phyloP scores from a whole-genome alignment of 176 grass and related monocot species.

The Oryza nivara region DNA sequence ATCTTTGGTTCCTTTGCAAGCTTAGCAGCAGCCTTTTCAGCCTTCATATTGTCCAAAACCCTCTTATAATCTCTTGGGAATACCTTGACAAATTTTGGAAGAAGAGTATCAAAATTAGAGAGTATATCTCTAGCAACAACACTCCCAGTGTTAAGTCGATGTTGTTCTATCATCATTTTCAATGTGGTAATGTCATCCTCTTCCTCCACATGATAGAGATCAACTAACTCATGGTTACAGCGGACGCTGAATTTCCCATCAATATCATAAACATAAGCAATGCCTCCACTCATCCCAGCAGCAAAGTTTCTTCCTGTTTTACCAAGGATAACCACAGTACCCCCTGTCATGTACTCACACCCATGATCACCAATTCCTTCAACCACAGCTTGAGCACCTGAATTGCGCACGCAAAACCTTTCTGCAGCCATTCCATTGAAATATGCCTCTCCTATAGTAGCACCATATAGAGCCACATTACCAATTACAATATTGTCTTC shows the following conservation, averaged over 20 bases:
- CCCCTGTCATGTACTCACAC: conserved; percentile 99
- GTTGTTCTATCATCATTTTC: conserved; percentile 99
- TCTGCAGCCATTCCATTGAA: conserved; percentile 99
- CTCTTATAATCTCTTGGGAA: conserved; percentile 93
- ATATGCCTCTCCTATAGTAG: conserved; percentile 92
- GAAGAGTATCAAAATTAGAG: conserved; percentile 70
- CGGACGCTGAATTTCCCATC: conserved; percentile 75
- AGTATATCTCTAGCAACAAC: conserved; percentile 73
- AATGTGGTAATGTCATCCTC: conserved; percentile 82
- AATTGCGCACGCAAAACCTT: conserved; percentile 97
- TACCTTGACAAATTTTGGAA: conserved; percentile 93
- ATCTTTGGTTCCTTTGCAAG: conserved; percentile 56
- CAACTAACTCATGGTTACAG: conserved; percentile 92
- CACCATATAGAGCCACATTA: conserved; percentile 98
- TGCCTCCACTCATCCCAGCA: conserved; percentile 96
- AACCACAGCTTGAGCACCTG: conserved; percentile 93
- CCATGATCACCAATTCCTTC: conserved; percentile 99
- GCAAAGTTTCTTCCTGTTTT: conserved; percentile 98
- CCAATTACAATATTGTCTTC: conserved; percentile 98
- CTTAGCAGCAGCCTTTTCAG: conserved; percentile 58
- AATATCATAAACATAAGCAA: conserved; percentile 89
- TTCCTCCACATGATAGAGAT: conserved; percentile 82
- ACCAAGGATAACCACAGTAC: conserved; percentile 85
- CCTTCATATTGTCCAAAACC: conserved; percentile 67
- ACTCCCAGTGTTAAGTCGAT: conserved; percentile 77